Evolutionary conservation across 331 rosid genomes (phyloP).

Genomic region (Quercus lobata): DNA sequence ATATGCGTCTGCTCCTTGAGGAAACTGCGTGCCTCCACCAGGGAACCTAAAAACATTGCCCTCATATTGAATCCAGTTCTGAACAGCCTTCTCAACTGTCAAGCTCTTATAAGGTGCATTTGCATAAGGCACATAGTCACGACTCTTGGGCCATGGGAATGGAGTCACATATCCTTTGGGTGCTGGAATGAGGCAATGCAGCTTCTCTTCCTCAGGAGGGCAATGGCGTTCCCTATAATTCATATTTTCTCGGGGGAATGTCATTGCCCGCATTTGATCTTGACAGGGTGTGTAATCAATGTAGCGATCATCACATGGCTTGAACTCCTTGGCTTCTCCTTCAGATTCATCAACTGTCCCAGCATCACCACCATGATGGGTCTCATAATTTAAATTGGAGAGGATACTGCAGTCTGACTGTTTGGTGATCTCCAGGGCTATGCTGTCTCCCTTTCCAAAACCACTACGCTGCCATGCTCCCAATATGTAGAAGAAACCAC

Average conservation of each 20-base stretch:
- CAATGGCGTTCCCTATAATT: slow-evolving; percentile 81
- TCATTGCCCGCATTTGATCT: slow-evolving; percentile 76
- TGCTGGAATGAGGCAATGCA: slow-evolving; percentile 73
- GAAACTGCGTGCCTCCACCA: slow-evolving; percentile 93
- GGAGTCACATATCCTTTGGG: slow-evolving; percentile 79
- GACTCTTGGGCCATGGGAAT: slow-evolving; percentile 82
- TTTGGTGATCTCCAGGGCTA: slow-evolving; percentile 58
- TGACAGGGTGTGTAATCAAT: slow-evolving; percentile 85
- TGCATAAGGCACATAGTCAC: slow-evolving; percentile 76
- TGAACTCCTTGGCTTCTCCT: slow-evolving; percentile 29
- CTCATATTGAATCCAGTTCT: slow-evolving; percentile 87
- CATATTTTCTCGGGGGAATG: slow-evolving; percentile 69
- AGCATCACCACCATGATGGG: slow-evolving; percentile 44
- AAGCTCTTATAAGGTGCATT: slow-evolving; percentile 83
- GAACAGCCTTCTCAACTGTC: slow-evolving; percentile 89
- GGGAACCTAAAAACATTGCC: slow-evolving; percentile 86
- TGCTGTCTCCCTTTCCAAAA: slow-evolving; percentile 77
- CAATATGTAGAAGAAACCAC: slow-evolving; percentile 64
- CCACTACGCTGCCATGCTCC: slow-evolving; percentile 87
- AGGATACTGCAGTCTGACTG: slow-evolving; percentile 64
- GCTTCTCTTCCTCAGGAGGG: slow-evolving; percentile 54
- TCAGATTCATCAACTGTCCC: slow-evolving; percentile 28
- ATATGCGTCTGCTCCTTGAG: slow-evolving; percentile 82
- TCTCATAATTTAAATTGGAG: slow-evolving; percentile 57
- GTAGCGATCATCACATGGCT: slow-evolving; percentile 43